Evolutionary conservation across 2,329 filamentous ascomycete genomes (phyloP), one percentile per base, ranked within the genome.

Genomic region (Aspergillus alliaceus): DNA sequence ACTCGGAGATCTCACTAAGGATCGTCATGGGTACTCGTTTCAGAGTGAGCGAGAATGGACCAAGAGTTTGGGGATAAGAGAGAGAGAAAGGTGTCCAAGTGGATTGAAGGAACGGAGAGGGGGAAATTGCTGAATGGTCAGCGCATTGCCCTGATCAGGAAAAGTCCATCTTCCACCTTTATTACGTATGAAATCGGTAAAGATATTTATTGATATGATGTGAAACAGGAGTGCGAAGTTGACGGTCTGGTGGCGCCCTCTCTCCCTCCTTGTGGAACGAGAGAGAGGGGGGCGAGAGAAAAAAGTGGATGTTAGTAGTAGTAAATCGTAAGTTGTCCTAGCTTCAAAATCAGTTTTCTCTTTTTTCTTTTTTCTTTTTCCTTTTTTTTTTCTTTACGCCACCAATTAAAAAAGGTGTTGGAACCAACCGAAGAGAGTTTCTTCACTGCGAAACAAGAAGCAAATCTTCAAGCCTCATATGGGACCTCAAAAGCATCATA

Each of bases 141-240:
- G 64, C 62, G 59, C 66, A 66, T 63, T 68, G 65, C 60, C 61
- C 60, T 60, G 64, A 66, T 64, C 59, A 62, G 64, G 58, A 61
- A 63, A 66, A 62, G 64, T 53, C 59, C 61, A 67, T 66, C 35
- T 51, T 53, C 56, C 27, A 31, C 11, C n/a, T n/a, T n/a, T n/a
- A n/a, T n/a, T n/a, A n/a, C n/a, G n/a, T n/a, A n/a, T n/a, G n/a
- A n/a, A n/a, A n/a, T n/a, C n/a, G n/a, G n/a, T n/a, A n/a, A n/a
- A n/a, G n/a, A n/a, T n/a, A n/a, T n/a, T n/a, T n/a, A n/a, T n/a
- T 7, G 7, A 40, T 40, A 1, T 22, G 32, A 44, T 11, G 3
- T 47, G 44, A 48, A 48, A 48, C 44, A 18, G 12, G 46, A 51
- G 37, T n/a, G 25, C 15, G 18, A 46, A 31, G 4, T 22, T 40